Conservation (phyloP, 371 early-diverging fungal species). For the Syncephalastrum monosporum region DNA sequence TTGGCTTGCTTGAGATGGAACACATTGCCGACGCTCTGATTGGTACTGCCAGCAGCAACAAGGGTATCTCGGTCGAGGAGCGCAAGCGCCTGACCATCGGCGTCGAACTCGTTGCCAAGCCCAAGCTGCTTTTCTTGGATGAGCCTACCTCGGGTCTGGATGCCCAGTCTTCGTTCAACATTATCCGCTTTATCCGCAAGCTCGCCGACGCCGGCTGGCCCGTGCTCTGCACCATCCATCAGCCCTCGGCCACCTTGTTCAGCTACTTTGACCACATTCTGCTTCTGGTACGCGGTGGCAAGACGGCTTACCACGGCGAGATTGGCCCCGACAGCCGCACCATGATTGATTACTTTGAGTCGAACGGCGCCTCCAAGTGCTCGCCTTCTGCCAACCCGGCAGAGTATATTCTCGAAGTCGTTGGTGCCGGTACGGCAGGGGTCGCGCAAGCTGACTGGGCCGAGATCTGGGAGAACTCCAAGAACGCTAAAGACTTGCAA, state of each 20-base stretch:
- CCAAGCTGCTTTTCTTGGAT: conserved; percentile 80
- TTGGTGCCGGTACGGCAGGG: conserved; percentile 61
- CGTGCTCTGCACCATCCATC: conserved; percentile 85
- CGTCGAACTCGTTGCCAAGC: conserved; percentile 75
- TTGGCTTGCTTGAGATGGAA: conserved; percentile 66
- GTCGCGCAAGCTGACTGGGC: conserved; percentile 63
- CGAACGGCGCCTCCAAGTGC: conserved; percentile 61
- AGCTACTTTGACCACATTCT: conserved; percentile 80
- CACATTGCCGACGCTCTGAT: conserved; percentile 60
- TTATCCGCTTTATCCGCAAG: conserved; percentile 71
- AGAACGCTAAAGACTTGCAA: conserved; percentile 41
- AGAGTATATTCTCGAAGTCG: conserved; percentile 69
- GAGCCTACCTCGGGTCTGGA: conserved; percentile 86
- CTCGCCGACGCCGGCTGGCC: conserved; percentile 69
- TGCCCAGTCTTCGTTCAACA: conserved; percentile 68
- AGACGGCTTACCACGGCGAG: conserved; percentile 79
- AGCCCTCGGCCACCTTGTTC: conserved; percentile 81
- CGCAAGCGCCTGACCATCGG: conserved; percentile 70
- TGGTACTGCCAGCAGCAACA: conserved; percentile 58
- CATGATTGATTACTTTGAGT: conserved; percentile 65
- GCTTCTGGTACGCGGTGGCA: conserved; percentile 78
- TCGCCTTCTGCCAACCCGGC: conserved; percentile 66
- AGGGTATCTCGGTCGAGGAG: conserved; percentile 66
- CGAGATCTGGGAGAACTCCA: conserved; percentile 55
- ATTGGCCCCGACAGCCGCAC: conserved; percentile 55